Conservation (phyloP, 2,329 filamentous ascomycete genomes). For the Colletotrichum echinochloae region DNA sequence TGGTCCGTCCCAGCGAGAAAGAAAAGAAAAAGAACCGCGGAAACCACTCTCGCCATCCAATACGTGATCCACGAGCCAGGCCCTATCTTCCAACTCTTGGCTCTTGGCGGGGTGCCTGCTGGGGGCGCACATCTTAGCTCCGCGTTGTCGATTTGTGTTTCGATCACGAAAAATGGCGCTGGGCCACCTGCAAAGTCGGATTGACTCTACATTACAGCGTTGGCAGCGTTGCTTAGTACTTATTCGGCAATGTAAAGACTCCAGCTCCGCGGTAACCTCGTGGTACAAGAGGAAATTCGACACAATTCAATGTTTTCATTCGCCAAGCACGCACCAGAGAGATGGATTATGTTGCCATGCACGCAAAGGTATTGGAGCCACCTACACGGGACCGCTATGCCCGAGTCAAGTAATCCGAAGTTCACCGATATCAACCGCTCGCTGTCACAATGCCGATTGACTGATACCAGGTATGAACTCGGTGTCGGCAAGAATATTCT, state of each 20-base stretch:
- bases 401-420: not conserved
- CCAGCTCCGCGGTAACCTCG: not conserved
- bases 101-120: conserved; percentile 9
- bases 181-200: conserved; percentile 9
- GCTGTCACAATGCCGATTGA: not conserved
- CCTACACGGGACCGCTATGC: not conserved
- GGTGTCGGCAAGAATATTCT: not conserved
- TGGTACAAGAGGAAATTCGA: not conserved
- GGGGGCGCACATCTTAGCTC: not conserved
- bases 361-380: not conserved
- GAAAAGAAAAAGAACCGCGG: too few relatives aligned
- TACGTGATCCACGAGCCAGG: not conserved
- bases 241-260: not conserved
- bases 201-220: not conserved
- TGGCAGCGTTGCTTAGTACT: not conserved
- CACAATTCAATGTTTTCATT: too few relatives aligned
- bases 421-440: not conserved
- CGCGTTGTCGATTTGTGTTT: not conserved
- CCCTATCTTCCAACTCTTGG: not conserved
- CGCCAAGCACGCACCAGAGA: not conserved
- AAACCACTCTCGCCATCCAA: not conserved
- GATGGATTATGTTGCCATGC: not conserved
- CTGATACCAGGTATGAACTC: not conserved
- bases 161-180: not conserved
- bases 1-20: too few relatives aligned